Conservation (phyloP, 352 stramenopile species). For the Aphanomyces invadans region DNA sequence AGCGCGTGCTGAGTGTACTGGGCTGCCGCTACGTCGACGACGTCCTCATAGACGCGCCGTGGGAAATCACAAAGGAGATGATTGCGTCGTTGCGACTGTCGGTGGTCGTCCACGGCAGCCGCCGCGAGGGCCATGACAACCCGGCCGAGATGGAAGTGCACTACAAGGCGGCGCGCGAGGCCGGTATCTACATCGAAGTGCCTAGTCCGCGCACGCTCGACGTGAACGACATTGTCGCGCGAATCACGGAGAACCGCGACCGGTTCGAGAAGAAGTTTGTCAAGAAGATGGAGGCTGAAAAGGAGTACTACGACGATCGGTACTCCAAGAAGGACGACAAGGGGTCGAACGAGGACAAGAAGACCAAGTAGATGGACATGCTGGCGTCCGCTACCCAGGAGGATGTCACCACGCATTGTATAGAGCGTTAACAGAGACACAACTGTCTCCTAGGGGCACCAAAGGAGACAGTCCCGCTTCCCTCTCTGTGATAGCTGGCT, state of each 20-base stretch:
- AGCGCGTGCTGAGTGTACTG: slow-evolving; percentile 94
- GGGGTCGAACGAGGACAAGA: too few species aligned
- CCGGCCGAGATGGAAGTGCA: slow-evolving; percentile 55
- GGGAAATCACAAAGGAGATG: slow-evolving; percentile 94
- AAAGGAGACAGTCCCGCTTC: too few species aligned
- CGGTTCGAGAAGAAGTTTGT: slow-evolving; percentile 90
- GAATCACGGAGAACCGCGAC: slow-evolving; percentile 85
- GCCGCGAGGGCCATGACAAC: slow-evolving; percentile 58
- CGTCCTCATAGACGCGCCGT: slow-evolving; percentile 96
- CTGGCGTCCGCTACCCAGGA: too few species aligned
- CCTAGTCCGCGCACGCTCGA: slow-evolving; percentile 64
- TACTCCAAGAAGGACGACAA: slow-evolving; percentile 63
- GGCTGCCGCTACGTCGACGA: slow-evolving; percentile 97
- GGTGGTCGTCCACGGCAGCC: slow-evolving; percentile 79
- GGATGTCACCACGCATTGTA: too few species aligned
- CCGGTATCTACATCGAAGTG: slow-evolving; percentile 78
- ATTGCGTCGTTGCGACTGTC: slow-evolving; percentile 86
- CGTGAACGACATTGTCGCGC: slow-evolving; percentile 81
- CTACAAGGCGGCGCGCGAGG: slow-evolving; percentile 68
- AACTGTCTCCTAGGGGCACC: too few species aligned
- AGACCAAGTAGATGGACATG: not conserved
- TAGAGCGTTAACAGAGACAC: too few species aligned
- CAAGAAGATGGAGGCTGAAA: slow-evolving; percentile 90
- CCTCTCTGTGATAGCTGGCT: too few species aligned
- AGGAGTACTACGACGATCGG: slow-evolving; percentile 88